These are phyloP conservation scores for Microbotryum violaceum DNA, from an alignment of 1,284 basidiomycete genomes.

Conservation along the genomic window DNA sequence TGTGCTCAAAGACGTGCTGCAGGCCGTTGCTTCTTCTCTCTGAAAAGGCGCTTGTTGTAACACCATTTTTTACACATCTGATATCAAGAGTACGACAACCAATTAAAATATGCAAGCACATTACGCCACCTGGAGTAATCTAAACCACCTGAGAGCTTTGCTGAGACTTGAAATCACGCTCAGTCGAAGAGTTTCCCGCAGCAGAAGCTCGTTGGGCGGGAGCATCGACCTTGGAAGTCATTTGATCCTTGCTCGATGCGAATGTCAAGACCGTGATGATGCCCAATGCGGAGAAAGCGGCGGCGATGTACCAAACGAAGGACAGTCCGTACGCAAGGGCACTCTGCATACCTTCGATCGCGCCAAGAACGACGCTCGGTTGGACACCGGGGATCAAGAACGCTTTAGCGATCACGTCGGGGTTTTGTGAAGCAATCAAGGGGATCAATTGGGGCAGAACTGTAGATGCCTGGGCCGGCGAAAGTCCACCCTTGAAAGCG, in stretches of 20 bases:
- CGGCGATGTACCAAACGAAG: neutral
- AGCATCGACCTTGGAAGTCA: neutral
- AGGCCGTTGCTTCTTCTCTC: no score
- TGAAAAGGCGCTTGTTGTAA: no score
- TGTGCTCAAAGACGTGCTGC: no score
- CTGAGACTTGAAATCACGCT: no score
- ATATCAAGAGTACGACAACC: no score
- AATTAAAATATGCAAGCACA: no score
- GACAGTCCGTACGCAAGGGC: neutral
- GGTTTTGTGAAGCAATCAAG: neutral
- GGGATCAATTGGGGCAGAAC: neutral
- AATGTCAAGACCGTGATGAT: neutral
- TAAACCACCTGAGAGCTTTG: no score
- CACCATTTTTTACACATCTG: no score
- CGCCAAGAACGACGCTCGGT: neutral
- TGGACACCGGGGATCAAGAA: neutral
- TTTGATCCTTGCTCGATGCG: neutral
- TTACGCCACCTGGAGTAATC: no score
- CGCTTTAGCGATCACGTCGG: neutral
- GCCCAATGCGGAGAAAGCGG: neutral
- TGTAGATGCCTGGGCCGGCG: neutral
- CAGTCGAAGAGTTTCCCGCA: no score
- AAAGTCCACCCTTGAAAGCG: slow-evolving; percentile 1
- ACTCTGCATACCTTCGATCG: neutral
- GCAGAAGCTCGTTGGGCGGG: neutral